A percentile compares a stretch with the other conserved stretches of the same genome.
Evolutionary conservation across 2,329 filamentous ascomycete species (phyloP).

Genomic region (Tolypocladium capitatum): DNA sequence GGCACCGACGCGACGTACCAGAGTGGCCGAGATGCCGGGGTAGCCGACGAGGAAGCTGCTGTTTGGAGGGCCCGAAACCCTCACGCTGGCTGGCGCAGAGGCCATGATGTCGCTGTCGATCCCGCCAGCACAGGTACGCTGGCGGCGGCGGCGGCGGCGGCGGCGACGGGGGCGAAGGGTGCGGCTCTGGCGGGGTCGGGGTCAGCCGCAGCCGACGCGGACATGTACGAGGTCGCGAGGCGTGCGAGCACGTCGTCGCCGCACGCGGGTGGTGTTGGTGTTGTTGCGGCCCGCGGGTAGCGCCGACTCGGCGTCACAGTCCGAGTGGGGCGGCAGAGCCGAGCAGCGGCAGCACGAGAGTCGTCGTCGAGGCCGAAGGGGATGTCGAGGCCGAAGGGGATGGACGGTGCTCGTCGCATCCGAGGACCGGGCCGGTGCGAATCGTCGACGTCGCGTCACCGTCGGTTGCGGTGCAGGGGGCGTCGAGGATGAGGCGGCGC

Average conservation of each 20-base stretch:
- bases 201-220: background rate
- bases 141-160: conserved; percentile 3
- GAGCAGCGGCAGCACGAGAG: background rate
- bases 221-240: background rate
- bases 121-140: conserved; percentile 5
- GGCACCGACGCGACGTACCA: conserved; percentile 50
- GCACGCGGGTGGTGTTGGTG: background rate
- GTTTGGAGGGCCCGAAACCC: conserved; percentile 94
- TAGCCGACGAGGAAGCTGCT: conserved; percentile 95
- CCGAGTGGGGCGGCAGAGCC: background rate
- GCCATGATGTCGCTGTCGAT: conserved; percentile 15
- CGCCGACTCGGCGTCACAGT: background rate
- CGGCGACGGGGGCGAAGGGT: background rate
- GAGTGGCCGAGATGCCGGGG: conserved; percentile 90
- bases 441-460: background rate
- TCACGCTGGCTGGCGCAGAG: conserved; percentile 43
- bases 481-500: background rate
- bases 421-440: background rate
- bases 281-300: background rate
- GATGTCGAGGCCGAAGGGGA: background rate
- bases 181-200: background rate
- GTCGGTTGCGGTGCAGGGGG: background rate
- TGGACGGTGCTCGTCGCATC: background rate
- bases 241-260: background rate
- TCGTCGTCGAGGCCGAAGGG: background rate